Base-by-base conservation (phyloP, 352 stramenopile species). In the Phytopythium ostracodes region DNA sequence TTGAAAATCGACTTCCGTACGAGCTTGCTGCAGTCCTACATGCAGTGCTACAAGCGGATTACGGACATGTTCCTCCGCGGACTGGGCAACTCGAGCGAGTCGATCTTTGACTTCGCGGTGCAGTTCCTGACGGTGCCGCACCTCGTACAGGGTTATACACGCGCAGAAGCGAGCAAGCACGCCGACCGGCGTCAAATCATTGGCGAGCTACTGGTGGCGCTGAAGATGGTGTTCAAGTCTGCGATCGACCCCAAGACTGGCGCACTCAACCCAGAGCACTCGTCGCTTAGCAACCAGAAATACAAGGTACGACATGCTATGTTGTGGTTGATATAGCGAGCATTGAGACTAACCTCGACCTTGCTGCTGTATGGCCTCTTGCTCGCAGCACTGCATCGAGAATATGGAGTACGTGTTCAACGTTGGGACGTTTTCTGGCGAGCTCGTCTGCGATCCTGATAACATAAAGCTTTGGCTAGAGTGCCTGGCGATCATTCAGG, bases 341-440 rank as follows among this genome's bases (percentile, higher is more conserved):
- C 25, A n/a, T 52, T n/a, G 46, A 35, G 24, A n/a, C 47, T 54
- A 12, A 54, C 1, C 14, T 25, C 12, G 10, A 24, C 4, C 42
- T 15, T 36, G 6, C 29, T 52, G 31, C 11, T 17, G 2, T 47
- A n/a, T 14, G 55, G 40, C 59, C 36, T 46, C 55, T 29, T 31
- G 62, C 11, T n/a, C 71, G 12, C 63, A 91, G 87, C 85, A 96
- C 60, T 92, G 84, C 42, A 75, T 92, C 20, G 87, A 96, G 60
- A 91, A 96, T 55, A 68, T 96, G 62, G 87, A 96, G 64, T 96
- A 92, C 54, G 79, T 93, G 11, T 86, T 96, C 55, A 92, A 91
- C 64, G 81, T 91, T 35, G 79, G 85, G 4, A 77, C 73, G 14
- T 79, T 93, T 46, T 84, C 87, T 6, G 86, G 78, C 60, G 85